phyloP scores from a whole-genome alignment of 163 green algal species.

The Scenedesmus sp. region DNA sequence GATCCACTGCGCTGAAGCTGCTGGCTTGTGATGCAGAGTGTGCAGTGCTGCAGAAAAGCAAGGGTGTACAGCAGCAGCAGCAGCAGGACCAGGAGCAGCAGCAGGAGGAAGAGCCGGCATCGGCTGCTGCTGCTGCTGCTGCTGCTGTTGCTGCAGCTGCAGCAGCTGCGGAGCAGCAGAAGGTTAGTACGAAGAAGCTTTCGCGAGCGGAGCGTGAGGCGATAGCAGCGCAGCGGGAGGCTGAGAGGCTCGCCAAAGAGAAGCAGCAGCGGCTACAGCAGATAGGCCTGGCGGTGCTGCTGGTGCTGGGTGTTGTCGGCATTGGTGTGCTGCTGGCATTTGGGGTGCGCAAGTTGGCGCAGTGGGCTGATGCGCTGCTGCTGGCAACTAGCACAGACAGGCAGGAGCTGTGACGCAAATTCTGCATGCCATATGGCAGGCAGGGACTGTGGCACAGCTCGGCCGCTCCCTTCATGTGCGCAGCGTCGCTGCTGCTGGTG shows the following conservation, averaged over 20 bases:
- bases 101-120: background rate
- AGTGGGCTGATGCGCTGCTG: background rate
- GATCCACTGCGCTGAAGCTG: constrained; percentile 59
- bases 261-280: constrained; percentile 33
- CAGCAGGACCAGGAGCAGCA: background rate
- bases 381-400: background rate
- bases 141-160: background rate
- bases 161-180: constrained; percentile 2
- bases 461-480: no score
- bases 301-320: constrained; percentile 22
- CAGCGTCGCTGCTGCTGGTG: no score
- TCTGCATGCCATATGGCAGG: no score
- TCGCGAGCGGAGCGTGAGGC: constrained; percentile 59
- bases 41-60: constrained; percentile 35
- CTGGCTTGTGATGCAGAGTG: constrained; percentile 73
- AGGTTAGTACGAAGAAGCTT: constrained; percentile 44
- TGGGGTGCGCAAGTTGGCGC: background rate
- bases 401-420: background rate
- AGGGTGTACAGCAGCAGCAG: constrained; percentile 14
- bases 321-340: background rate
- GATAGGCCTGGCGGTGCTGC: constrained; percentile 6
- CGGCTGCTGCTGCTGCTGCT: background rate
- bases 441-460: no score
- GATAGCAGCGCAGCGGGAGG: constrained; percentile 52
- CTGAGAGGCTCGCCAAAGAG: constrained; percentile 47